Base-by-base conservation (phyloP, 1,284 basidiomycete species). In the Malassezia caprae region DNA sequence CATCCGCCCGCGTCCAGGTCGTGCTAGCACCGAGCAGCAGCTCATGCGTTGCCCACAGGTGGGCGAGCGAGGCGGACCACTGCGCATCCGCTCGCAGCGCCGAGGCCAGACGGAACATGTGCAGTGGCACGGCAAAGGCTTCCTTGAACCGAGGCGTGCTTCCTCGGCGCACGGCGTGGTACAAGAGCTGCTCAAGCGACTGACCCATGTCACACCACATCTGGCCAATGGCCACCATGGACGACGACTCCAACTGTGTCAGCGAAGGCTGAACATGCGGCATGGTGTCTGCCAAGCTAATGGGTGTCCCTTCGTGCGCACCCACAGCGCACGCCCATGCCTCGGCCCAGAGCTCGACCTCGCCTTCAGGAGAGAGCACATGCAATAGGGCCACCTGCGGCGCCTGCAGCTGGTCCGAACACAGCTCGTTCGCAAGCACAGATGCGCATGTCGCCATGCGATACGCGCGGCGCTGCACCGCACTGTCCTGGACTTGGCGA, bases 21-120 rank as follows among this genome's bases (percentile, higher is more conserved):
- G 15, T 11, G 11, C 58, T 59, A 2, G 59, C 50, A 11, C 68
- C 68, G 0, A 48, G 28, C 26, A 68, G 23, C 48, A 68, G 28
- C 23, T 67, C 62, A 8, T 62, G 32, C 3, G 59, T 62, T 6
- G 63, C 42, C 4, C 63, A 50, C 0, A 71, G 51, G 32, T 56
- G 54, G 2, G 51, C 48, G 12, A 61, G 24, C 13, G 60, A 35
- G n/a, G 1, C 1, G n/a, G 7, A 24, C 31, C 19, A 39, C 34
- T 11, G 28, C 10, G 17, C 35, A 2, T 13, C 44, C n/a, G 6
- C 26, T 28, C 15, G 35, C 21, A 8, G 12, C 28, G 27, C 7
- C 31, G 4, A 10, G 13, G 35, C 10, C 13, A 1, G 0, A 48
- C 27, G 23, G 41, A 50, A 12, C 30, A 45, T 37, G 28, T 50